These are phyloP conservation scores for Tylopilus felleus DNA, from an alignment of 768 basidiomycete genomes.

Conservation along the genomic window DNA sequence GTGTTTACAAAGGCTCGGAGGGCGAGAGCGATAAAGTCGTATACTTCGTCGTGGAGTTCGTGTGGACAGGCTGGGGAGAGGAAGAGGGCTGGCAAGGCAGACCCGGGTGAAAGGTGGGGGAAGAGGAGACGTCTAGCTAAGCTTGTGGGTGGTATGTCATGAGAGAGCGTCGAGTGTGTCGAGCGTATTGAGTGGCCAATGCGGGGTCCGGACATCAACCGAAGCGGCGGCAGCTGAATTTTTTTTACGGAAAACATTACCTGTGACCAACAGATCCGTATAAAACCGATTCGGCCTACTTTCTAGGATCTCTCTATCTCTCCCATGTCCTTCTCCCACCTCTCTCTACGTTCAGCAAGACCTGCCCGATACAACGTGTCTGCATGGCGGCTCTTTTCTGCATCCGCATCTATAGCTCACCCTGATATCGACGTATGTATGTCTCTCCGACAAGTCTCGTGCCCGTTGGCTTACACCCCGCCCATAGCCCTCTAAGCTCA, in stretches of 20 bases:
- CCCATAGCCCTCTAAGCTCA: constrained; percentile 49
- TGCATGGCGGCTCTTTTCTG: constrained; percentile 17
- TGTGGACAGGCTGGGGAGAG: constrained; percentile 39
- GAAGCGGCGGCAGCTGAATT: neutral
- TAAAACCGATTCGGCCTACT: constrained; percentile 21
- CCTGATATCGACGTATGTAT: constrained; percentile 58
- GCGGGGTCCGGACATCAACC: neutral
- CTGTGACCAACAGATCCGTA: constrained; percentile 2
- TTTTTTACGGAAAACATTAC: no score
- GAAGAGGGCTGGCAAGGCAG: constrained; percentile 54
- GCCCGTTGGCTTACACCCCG: neutral
- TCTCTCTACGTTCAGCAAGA: neutral
- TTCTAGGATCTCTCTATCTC: neutral
- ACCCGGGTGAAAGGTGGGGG: constrained; percentile 42
- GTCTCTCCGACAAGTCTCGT: neutral
- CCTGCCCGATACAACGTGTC: neutral
- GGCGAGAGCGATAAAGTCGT: constrained; percentile 77
- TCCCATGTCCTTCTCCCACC: constrained; percentile 21
- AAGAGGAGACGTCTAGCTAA: constrained; percentile 64
- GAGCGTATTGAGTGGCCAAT: constrained; percentile 19
- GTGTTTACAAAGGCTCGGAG: constrained; percentile 76
- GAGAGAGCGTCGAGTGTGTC: constrained; percentile 21
- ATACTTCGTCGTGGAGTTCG: constrained; percentile 54
- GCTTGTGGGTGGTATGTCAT: constrained; percentile 26
- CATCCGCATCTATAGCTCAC: constrained; percentile 25